Conservation (phyloP, 352 stramenopile species). For the Phytophthora multivora region DNA sequence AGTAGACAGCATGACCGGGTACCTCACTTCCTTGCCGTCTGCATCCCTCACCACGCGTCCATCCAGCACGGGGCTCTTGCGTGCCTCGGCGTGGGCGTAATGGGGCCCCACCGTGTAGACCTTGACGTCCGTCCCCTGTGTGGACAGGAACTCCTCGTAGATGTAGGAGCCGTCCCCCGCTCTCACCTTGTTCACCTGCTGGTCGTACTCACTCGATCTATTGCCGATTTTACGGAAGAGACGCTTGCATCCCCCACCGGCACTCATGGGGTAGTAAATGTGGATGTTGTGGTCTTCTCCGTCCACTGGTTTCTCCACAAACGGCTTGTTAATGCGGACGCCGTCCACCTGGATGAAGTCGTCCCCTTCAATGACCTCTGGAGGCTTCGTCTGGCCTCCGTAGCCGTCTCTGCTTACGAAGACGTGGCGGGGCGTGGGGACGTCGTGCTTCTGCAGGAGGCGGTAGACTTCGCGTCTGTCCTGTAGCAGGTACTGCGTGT, state of each 20-base stretch:
- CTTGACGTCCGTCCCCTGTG: constrained; percentile 99
- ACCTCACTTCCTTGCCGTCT: constrained; percentile 98
- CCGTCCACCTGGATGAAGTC: constrained; percentile 91
- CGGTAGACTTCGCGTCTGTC: constrained; percentile 96
- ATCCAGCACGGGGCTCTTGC: constrained; percentile 99
- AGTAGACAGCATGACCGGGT: constrained; percentile 98
- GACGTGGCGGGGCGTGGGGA: constrained; percentile 95
- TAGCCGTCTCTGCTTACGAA: constrained; percentile 95
- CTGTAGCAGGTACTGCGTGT: constrained; percentile 94
- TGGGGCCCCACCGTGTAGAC: constrained; percentile 98
- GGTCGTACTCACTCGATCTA: constrained; percentile 94
- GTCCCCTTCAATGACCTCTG: constrained; percentile 69
- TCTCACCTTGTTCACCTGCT: constrained; percentile 95
- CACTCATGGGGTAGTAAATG: constrained; percentile 99
- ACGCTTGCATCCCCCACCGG: constrained; percentile 98
- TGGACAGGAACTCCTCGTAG: constrained; percentile 99
- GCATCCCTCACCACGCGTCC: constrained; percentile 97
- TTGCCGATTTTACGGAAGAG: constrained; percentile 98
- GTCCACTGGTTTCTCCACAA: constrained; percentile 99
- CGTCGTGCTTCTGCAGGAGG: constrained; percentile 91
- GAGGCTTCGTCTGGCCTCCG: constrained; percentile 36
- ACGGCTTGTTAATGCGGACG: constrained; percentile 97
- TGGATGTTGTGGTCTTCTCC: constrained; percentile 99
- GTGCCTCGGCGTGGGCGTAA: constrained; percentile 99
- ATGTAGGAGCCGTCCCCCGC: constrained; percentile 91